Evolutionary conservation across 805 yeast species (phyloP).

Genomic region (Kodamaea sagamina): DNA sequence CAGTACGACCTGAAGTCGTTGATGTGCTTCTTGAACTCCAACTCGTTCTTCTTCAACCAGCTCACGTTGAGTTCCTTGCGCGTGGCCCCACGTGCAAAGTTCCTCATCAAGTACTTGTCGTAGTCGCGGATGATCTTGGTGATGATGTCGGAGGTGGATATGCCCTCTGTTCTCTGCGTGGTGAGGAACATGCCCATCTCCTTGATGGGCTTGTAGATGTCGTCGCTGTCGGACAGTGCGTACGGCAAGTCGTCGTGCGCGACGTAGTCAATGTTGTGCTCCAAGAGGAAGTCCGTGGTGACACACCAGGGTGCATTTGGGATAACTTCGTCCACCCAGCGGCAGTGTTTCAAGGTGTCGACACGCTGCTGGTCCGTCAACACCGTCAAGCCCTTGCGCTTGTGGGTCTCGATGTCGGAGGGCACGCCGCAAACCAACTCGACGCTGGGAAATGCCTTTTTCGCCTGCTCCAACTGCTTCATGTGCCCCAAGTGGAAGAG

Average conservation of each 20-base stretch:
- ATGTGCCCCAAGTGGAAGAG: slow-evolving; percentile 95
- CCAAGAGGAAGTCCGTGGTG: slow-evolving; percentile 71
- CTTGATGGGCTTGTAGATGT: slow-evolving; percentile 90
- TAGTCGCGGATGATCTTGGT: slow-evolving; percentile 94
- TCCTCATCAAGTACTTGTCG: slow-evolving; percentile 94
- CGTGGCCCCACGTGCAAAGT: slow-evolving; percentile 96
- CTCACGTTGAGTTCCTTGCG: slow-evolving; percentile 94
- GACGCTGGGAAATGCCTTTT: slow-evolving; percentile 84
- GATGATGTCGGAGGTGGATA: slow-evolving; percentile 93
- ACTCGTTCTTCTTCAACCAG: slow-evolving; percentile 96
- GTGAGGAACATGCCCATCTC: slow-evolving; percentile 87
- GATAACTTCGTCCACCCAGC: slow-evolving; percentile 97
- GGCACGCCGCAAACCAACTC: slow-evolving; percentile 90
- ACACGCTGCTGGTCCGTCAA: slow-evolving; percentile 83
- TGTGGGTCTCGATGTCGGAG: slow-evolving; percentile 86
- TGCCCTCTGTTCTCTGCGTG: slow-evolving; percentile 96
- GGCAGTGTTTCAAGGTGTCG: slow-evolving; percentile 90
- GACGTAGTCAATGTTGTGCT: slow-evolving; percentile 89
- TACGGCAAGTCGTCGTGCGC: slow-evolving; percentile 98
- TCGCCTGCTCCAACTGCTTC: slow-evolving; percentile 97
- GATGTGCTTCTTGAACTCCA: slow-evolving; percentile 89
- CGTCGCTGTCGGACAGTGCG: slow-evolving; percentile 85
- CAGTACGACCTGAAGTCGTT: slow-evolving; percentile 84
- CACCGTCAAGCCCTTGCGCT: slow-evolving; percentile 90
- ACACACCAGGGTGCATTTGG: slow-evolving; percentile 96